phyloP scores from a whole-genome alignment of 345 rosid genomes.

The Salix viminalis region DNA sequence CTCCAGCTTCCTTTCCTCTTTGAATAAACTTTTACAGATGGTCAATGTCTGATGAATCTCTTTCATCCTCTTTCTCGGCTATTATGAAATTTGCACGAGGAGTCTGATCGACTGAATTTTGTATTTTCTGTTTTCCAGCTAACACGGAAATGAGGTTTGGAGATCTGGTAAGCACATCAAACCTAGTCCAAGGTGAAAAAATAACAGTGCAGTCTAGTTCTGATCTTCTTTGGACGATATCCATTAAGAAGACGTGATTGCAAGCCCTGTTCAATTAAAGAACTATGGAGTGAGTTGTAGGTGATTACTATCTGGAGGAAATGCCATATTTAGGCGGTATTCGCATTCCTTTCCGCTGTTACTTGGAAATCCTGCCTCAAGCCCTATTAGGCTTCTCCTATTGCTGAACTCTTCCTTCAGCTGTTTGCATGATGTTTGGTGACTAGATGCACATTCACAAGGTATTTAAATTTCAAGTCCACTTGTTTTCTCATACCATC shows the following conservation, averaged over 20 bases:
- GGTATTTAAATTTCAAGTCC: too few species aligned
- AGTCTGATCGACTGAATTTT: background rate
- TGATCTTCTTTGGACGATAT: slow-evolving; percentile 92
- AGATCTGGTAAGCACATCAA: slow-evolving; percentile 79
- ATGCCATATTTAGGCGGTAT: background rate
- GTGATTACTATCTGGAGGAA: background rate
- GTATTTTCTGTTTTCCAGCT: slow-evolving; percentile 32
- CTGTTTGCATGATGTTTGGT: background rate
- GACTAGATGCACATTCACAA: too few species aligned
- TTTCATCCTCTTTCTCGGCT: background rate
- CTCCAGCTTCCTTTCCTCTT: background rate
- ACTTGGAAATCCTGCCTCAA: background rate
- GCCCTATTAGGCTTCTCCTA: background rate
- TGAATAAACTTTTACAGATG: background rate
- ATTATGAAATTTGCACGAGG: background rate
- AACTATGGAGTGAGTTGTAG: background rate
- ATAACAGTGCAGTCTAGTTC: slow-evolving; percentile 69
- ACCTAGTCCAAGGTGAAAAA: slow-evolving; percentile 48
- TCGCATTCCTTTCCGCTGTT: background rate
- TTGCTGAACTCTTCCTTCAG: background rate
- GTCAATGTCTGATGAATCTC: background rate
- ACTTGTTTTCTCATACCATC: too few species aligned
- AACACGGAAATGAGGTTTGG: slow-evolving; percentile 78
- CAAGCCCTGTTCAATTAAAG: background rate
- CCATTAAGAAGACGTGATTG: slow-evolving; percentile 43